Evolutionary conservation across 192 early-diverging fungal species (phyloP).

Genomic region (Phlyctochytrium bullatum): DNA sequence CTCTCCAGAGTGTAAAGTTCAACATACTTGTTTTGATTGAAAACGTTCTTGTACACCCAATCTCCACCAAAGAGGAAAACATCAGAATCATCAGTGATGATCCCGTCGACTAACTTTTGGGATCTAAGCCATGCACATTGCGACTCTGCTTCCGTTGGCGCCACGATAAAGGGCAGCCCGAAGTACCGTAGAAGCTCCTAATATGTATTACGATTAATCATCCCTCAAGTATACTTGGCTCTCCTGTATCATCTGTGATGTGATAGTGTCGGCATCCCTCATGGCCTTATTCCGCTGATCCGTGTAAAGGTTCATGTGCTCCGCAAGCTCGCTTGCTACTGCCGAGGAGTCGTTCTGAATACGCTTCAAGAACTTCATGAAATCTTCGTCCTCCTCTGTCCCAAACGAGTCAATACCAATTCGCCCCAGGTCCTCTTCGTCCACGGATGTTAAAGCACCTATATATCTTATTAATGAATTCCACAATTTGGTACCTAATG

Average conservation of each 20-base stretch:
- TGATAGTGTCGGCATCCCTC: conserved; percentile 62
- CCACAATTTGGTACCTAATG: too few species aligned
- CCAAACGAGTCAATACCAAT: conserved; percentile 33
- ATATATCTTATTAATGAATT: too few species aligned
- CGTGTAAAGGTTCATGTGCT: conserved; percentile 52
- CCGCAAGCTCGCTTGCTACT: conserved; percentile 30
- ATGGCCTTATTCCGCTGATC: conserved; percentile 52
- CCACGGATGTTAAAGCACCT: too few species aligned
- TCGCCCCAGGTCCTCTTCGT: conserved; percentile 49
- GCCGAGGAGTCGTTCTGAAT: conserved; percentile 39
- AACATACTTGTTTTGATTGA: conserved; percentile 84
- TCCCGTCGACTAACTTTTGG: conserved; percentile 79
- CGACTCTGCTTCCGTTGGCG: conserved; percentile 97
- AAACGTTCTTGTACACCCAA: conserved; percentile 87
- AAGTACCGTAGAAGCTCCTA: conserved; percentile 81
- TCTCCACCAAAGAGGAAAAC: conserved; percentile 89
- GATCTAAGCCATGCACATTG: conserved; percentile 76
- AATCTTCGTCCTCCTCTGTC: conserved; percentile 58
- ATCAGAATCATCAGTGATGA: conserved; percentile 96
- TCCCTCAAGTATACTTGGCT: conserved; percentile 44
- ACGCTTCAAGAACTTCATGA: conserved; percentile 59
- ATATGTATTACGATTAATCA: conserved; percentile 15
- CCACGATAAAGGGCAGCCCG: conserved; percentile 89
- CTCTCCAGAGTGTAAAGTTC: conserved; percentile 73
- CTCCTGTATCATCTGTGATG: conserved; percentile 71